These are phyloP conservation scores for Calonectria pteridis DNA, from an alignment of 2,329 filamentous ascomycete genomes.

Conservation along the genomic window DNA sequence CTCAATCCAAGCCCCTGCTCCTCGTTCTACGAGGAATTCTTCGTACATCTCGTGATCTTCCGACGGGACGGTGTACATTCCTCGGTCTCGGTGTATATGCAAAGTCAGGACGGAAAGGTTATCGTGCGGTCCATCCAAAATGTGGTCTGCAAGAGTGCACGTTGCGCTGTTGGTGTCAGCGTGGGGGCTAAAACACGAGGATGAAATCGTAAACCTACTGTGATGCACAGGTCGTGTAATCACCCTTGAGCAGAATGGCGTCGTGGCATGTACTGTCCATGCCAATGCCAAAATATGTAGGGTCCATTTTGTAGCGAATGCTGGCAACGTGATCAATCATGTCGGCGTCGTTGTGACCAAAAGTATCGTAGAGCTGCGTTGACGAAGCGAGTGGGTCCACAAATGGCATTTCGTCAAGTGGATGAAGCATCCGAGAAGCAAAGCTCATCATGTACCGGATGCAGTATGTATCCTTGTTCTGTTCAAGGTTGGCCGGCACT, in stretches of 20 bases:
- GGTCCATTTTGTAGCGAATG: not conserved
- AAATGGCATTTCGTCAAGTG: not conserved
- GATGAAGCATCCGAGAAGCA: not conserved
- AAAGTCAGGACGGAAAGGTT: not conserved
- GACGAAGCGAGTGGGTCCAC: not conserved
- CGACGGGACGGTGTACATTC: not conserved
- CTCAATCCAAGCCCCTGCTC: not conserved
- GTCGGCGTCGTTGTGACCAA: conserved; percentile 1
- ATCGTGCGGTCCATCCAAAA: not conserved
- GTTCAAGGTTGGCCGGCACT: not conserved
- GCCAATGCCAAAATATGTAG: not conserved
- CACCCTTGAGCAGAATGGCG: not conserved
- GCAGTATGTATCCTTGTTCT: not conserved
- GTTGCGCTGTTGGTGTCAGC: not conserved
- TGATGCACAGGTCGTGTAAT: not conserved
- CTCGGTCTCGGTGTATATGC: not conserved
- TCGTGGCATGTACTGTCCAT: not conserved
- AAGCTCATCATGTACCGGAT: conserved; percentile 5
- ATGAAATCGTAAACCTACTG: too few species aligned
- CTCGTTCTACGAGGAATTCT: not conserved
- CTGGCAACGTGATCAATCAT: not conserved
- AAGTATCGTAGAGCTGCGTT: not conserved
- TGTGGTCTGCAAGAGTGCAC: not conserved
- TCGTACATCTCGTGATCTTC: not conserved
- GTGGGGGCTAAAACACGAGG: too few species aligned